phyloP scores from a whole-genome alignment of 306 rosid species.

The Castanea mollissima region DNA sequence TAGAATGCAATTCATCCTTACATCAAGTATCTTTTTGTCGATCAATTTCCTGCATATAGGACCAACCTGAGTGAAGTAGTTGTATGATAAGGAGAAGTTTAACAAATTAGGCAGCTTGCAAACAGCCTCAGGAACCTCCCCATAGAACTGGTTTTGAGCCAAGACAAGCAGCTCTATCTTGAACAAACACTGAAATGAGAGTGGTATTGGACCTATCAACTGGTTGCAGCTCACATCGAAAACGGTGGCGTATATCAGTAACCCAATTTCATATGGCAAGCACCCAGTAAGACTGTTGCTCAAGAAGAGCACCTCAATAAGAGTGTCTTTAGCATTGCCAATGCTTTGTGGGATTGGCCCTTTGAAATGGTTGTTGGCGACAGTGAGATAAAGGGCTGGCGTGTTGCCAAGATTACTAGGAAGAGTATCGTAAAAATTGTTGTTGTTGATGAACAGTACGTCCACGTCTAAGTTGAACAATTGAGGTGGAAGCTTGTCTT shows the following conservation, averaged over 20 bases:
- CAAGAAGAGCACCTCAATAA: conserved; percentile 66
- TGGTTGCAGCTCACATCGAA: conserved; percentile 57
- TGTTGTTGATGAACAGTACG: conserved; percentile 70
- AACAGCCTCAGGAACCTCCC: conserved; percentile 61
- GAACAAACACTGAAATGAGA: conserved; percentile 58
- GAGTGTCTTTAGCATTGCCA: conserved; percentile 35
- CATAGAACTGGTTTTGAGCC: background rate
- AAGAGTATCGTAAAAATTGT: conserved; percentile 23
- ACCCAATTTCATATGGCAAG: conserved; percentile 32
- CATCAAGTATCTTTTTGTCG: conserved; percentile 30
- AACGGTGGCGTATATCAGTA: conserved; percentile 34
- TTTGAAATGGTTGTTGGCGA: conserved; percentile 52
- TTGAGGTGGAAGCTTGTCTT: conserved; percentile 28
- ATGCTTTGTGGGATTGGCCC: conserved; percentile 65
- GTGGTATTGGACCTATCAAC: conserved; percentile 70
- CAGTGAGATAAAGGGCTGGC: conserved; percentile 56
- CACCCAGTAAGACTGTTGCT: no score
- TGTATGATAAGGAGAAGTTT: conserved; percentile 36
- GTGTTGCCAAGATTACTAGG: conserved; percentile 58
- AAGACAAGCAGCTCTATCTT: conserved; percentile 41
- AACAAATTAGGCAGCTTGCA: conserved; percentile 44
- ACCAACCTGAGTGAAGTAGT: conserved; percentile 62
- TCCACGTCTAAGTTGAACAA: conserved; percentile 43
- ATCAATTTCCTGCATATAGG: conserved; percentile 55
- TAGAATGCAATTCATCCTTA: conserved; percentile 51